A percentile compares a stretch with the other conserved stretches of the same genome.
These are phyloP conservation scores for Tetrapisispora arboricola DNA, from an alignment of 805 yeast genomes.

Conservation along the genomic window DNA sequence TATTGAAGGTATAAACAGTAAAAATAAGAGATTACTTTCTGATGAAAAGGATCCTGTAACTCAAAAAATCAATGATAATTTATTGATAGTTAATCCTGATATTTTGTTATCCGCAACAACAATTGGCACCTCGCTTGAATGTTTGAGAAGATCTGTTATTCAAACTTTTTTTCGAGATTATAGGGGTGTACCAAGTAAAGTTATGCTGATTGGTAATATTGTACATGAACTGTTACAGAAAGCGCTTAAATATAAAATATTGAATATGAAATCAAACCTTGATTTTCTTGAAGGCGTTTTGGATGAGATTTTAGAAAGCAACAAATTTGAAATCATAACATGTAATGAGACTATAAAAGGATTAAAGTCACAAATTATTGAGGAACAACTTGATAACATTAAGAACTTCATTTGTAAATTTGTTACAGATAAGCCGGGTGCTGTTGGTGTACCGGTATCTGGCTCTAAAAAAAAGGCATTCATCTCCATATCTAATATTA, in stretches of 20 bases:
- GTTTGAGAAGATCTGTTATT: constrained; percentile 63
- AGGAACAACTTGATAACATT: constrained; percentile 42
- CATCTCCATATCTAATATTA: constrained; percentile 49
- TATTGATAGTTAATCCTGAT: constrained; percentile 82
- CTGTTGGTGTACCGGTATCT: constrained; percentile 16
- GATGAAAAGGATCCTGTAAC: constrained; percentile 22
- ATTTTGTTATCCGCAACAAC: constrained; percentile 69
- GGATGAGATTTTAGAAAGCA: constrained; percentile 34
- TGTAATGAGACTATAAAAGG: constrained; percentile 41
- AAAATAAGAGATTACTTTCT: constrained; percentile 22
- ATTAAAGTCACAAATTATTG: constrained; percentile 34
- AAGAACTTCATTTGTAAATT: constrained; percentile 43
- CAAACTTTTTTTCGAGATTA: constrained; percentile 46
- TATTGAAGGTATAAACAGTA: constrained; percentile 33
- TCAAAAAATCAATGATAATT: constrained; percentile 34
- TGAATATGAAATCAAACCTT: constrained; percentile 21
- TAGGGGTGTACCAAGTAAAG: constrained; percentile 47
- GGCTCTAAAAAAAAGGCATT: constrained; percentile 29
- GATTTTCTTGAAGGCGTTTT: constrained; percentile 24
- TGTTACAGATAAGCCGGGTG: constrained; percentile 28
- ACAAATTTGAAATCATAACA: constrained; percentile 43
- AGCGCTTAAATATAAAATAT: constrained; percentile 30
- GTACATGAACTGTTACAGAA: constrained; percentile 64
- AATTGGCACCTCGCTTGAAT: constrained; percentile 63
- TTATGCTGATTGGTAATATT: constrained; percentile 69